Conservation (phyloP, 2,329 filamentous ascomycete genomes). For the Hyphodiscus sp. region DNA sequence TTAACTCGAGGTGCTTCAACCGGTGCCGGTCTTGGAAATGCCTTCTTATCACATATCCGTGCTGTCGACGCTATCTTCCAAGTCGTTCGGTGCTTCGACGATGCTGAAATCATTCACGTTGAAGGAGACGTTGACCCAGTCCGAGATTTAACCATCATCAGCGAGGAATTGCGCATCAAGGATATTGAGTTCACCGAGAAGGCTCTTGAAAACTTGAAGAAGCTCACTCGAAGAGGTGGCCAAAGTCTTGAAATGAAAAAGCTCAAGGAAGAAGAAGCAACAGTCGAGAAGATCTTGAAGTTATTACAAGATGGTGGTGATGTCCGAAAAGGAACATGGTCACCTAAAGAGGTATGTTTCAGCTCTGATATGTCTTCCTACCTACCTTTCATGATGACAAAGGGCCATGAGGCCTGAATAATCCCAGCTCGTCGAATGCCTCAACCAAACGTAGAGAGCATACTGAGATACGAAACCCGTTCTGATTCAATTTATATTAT, state of each 20-base stretch:
- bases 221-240: conserved; percentile 90
- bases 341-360: conserved; percentile 82
- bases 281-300: conserved; percentile 80
- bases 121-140: conserved; percentile 97
- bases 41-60: conserved; percentile 97
- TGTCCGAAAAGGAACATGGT: conserved; percentile 84
- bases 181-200: conserved; percentile 99
- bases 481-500: conserved; percentile 22
- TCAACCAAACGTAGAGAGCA: conserved; percentile 71
- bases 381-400: conserved; percentile 77
- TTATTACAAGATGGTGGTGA: conserved; percentile 86
- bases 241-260: conserved; percentile 98
- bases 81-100: conserved; percentile 94
- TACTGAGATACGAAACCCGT: conserved; percentile 68
- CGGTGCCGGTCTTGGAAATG: conserved; percentile 93
- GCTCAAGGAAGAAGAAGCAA: conserved; percentile 87
- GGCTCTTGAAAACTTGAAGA: conserved; percentile 82
- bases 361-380: conserved; percentile 22
- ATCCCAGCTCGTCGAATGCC: conserved; percentile 99
- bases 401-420: conserved; percentile 90
- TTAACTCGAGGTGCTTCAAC: conserved; percentile 93
- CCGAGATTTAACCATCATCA: conserved; percentile 93
- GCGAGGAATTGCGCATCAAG: conserved; percentile 92
- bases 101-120: conserved; percentile 98
- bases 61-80: conserved; percentile 98